Percentiles rank a stretch among this genome's conserved stretches.
Evolutionary conservation across 2,329 filamentous ascomycete species (phyloP).

Genomic region (Diaporthe sp.): DNA sequence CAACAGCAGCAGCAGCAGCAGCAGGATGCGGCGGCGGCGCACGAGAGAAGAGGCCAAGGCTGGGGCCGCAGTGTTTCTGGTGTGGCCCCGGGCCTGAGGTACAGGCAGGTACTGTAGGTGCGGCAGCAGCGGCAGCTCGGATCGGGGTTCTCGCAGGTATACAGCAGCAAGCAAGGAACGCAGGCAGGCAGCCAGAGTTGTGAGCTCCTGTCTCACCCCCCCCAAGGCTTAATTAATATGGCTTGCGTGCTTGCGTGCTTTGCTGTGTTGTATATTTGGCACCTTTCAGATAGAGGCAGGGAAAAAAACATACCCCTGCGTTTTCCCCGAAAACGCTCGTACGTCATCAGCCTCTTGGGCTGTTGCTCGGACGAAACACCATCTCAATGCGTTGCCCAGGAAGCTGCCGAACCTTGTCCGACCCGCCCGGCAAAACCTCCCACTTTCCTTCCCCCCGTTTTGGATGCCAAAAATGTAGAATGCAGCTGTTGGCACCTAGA

Average conservation of each 20-base stretch:
- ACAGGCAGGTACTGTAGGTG: not conserved
- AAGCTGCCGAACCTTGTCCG: conserved; percentile 27
- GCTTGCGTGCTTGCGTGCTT: not conserved
- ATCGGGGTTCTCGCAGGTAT: not conserved
- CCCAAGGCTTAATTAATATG: not conserved
- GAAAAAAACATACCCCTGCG: not conserved
- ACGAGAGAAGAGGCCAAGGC: not conserved
- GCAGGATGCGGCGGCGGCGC: not conserved
- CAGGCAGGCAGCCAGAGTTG: not conserved
- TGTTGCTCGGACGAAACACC: conserved; percentile 19
- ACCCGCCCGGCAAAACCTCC: not conserved
- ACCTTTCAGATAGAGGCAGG: not conserved
- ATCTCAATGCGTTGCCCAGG: not conserved
- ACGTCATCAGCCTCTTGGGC: conserved; percentile 14
- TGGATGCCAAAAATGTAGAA: not conserved
- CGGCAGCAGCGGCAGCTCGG: not conserved
- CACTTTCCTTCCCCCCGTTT: not conserved
- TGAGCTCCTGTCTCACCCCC: not conserved
- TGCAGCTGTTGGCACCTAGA: no score
- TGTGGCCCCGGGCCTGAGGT: not conserved
- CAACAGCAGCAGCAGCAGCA: not conserved
- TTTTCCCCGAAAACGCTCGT: not conserved
- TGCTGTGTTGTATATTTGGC: conserved; percentile 4
- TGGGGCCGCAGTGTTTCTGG: not conserved
- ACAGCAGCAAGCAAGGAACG: not conserved